Conservation (phyloP, 345 rosid species). For the Populus ilicifolia region DNA sequence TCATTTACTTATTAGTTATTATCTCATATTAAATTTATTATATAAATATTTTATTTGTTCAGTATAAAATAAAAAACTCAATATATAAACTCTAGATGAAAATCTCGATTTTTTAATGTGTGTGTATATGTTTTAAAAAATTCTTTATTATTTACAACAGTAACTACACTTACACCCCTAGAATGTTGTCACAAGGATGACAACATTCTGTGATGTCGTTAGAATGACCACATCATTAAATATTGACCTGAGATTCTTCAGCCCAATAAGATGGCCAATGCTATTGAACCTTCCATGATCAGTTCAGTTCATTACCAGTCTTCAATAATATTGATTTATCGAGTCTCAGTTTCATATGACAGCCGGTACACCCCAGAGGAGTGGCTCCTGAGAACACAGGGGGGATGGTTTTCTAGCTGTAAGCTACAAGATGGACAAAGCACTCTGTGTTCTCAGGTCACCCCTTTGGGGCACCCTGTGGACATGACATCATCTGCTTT, state of each 20-base stretch:
- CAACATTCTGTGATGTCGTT: not conserved
- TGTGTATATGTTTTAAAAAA: too few species aligned
- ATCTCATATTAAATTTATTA: too few species aligned
- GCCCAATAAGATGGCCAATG: not conserved
- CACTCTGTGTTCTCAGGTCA: conserved; percentile 40
- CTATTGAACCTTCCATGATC: too few species aligned
- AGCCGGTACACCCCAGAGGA: conserved; percentile 16
- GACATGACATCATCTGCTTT: not conserved
- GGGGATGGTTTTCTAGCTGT: not conserved
- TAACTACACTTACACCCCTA: too few species aligned
- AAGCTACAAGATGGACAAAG: not conserved
- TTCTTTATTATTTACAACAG: too few species aligned
- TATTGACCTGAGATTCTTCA: not conserved
- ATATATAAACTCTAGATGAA: too few species aligned
- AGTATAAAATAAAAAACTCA: too few species aligned
- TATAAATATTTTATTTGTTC: too few species aligned
- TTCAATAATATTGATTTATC: not conserved
- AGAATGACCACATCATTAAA: conserved; percentile 10
- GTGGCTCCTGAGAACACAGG: conserved; percentile 29
- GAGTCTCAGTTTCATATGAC: not conserved
- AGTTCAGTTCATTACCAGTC: too few species aligned
- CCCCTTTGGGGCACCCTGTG: conserved; percentile 35
- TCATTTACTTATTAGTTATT: too few species aligned
- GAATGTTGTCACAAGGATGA: not conserved
- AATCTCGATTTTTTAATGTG: too few species aligned